These are phyloP conservation scores for Daldinia childiae DNA, from an alignment of 495 filamentous ascomycete genomes.

Conservation along the genomic window DNA sequence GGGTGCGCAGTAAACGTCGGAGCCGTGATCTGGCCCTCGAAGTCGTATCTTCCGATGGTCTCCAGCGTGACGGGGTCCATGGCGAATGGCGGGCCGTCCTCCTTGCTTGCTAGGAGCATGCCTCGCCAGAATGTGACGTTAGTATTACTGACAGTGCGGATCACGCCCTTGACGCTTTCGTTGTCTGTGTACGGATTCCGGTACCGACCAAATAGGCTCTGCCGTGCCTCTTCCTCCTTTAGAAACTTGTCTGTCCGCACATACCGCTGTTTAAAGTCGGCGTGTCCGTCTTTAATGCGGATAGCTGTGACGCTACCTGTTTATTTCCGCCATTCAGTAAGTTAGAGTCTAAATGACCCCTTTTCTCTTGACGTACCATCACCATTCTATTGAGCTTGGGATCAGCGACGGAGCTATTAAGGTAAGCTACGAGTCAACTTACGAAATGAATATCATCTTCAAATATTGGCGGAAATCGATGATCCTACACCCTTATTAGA, in stretches of 20 bases:
- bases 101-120: conserved; percentile 63
- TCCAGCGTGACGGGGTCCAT: conserved; percentile 66
- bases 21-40: conserved; percentile 63
- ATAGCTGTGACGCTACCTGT: conserved; percentile 62
- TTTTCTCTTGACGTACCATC: conserved; percentile 38
- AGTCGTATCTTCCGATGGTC: conserved; percentile 63
- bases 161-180: conserved; percentile 57
- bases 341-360: not conserved
- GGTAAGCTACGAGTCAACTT: conserved; percentile 1
- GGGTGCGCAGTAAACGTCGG: conserved; percentile 70
- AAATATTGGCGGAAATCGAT: conserved; percentile 62
- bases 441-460: conserved; percentile 63
- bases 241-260: conserved; percentile 62
- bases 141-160: conserved; percentile 64
- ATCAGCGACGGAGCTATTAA: not conserved
- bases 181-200: conserved; percentile 66
- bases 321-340: not conserved
- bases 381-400: conserved; percentile 29
- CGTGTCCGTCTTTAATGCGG: conserved; percentile 58
- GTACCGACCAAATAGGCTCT: conserved; percentile 61
- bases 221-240: conserved; percentile 52
- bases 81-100: conserved; percentile 64
- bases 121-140: conserved; percentile 64
- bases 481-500: conserved; percentile 39
- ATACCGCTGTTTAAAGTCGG: conserved; percentile 62